Evolutionary conservation across 164 flowering plant genomes (phyloP).

Genomic region (Saururus chinensis): DNA sequence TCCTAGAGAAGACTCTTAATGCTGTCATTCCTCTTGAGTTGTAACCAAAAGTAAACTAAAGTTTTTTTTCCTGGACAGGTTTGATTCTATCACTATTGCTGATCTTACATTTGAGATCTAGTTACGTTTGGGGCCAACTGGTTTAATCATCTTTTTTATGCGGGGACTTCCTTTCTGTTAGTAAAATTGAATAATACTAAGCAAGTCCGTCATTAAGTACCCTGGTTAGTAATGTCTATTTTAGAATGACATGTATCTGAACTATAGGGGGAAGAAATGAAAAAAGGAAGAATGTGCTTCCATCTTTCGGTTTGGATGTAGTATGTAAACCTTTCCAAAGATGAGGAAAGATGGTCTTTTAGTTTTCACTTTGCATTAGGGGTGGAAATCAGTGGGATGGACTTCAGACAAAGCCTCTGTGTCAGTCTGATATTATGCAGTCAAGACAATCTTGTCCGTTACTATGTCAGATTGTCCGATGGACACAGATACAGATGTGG

Average conservation of each 20-base stretch:
- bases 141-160: too few relatives aligned
- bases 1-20: slow-evolving; percentile 62
- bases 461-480: too few relatives aligned
- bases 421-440: too few relatives aligned
- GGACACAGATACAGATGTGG: too few relatives aligned
- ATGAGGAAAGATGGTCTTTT: not conserved
- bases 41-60: too few relatives aligned
- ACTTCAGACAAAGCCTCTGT: too few relatives aligned
- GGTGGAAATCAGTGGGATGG: too few relatives aligned
- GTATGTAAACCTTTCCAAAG: not conserved
- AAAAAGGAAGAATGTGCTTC: not conserved
- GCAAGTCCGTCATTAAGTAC: not conserved
- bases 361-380: not conserved
- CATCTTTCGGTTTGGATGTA: not conserved
- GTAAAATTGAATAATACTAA: not conserved
- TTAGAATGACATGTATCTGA: not conserved
- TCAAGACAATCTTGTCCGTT: too few relatives aligned
- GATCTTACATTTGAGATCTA: not conserved
- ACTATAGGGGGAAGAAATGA: not conserved
- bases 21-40: slow-evolving; percentile 25
- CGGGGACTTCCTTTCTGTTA: not conserved
- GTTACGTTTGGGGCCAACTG: not conserved
- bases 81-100: not conserved
- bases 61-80: slow-evolving; percentile 3
- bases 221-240: not conserved